Percentiles rank a stretch among this genome's conserved stretches.
These are phyloP conservation scores for Paramecium primaurelia DNA, from an alignment of 73 alveolate species.

Conservation along the genomic window DNA sequence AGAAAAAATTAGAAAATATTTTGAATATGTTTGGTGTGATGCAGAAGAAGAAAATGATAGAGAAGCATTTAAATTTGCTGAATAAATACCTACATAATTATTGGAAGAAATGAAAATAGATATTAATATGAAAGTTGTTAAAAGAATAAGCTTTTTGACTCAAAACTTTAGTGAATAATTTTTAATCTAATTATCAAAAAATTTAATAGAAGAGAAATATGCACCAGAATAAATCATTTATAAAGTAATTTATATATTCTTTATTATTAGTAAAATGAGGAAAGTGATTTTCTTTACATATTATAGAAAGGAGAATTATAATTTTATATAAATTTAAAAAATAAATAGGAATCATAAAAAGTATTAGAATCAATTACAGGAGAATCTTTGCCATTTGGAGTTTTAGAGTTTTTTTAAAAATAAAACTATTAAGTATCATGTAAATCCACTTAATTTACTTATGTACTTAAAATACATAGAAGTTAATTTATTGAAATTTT, in stretches of 20 bases:
- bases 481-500: background rate
- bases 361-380: background rate
- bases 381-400: conserved; percentile 21
- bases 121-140: background rate
- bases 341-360: background rate
- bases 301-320: background rate
- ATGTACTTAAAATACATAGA: background rate
- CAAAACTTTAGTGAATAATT: conserved; percentile 17
- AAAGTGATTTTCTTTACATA: background rate
- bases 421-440: background rate
- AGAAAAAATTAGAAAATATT: conserved; percentile 39
- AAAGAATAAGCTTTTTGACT: background rate
- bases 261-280: background rate
- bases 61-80: conserved; percentile 12
- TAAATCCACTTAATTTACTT: conserved; percentile 9
- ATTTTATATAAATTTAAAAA: background rate
- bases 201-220: background rate
- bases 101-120: conserved; percentile 33
- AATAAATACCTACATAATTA: background rate
- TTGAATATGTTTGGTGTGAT: conserved; percentile 45
- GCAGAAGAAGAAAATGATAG: conserved; percentile 39
- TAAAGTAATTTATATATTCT: background rate
- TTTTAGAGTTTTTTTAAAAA: background rate
- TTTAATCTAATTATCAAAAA: background rate
- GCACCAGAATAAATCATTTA: conserved; percentile 18